Percentiles rank a stretch among this genome's conserved stretches.
phyloP scores from a whole-genome alignment of 306 rosid genomes.

The Sicyos edulis region DNA sequence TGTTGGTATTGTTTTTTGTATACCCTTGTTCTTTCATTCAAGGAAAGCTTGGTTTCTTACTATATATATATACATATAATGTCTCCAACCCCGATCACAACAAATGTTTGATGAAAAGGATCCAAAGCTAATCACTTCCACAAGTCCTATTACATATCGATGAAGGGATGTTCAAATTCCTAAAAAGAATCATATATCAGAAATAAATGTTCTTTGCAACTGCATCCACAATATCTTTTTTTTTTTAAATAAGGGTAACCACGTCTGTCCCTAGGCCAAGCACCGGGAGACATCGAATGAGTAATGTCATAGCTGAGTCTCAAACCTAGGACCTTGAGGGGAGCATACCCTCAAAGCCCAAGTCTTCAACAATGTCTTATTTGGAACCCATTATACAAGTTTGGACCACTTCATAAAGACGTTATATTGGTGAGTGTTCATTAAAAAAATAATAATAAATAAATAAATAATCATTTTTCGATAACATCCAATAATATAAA shows the following conservation, averaged over 20 bases:
- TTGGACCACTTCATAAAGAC: neutral
- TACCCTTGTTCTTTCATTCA: neutral
- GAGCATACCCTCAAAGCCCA: too few relatives aligned
- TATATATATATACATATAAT: neutral
- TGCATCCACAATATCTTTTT: neutral
- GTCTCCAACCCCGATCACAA: neutral
- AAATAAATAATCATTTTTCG: neutral
- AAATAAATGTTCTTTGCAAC: neutral
- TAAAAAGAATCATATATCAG: neutral
- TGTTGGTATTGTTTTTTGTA: neutral
- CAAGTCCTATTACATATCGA: neutral
- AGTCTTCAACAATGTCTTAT: too few relatives aligned
- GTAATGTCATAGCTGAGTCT: too few relatives aligned
- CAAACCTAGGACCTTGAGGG: too few relatives aligned
- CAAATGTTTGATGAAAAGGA: neutral
- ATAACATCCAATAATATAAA: constrained; percentile 1
- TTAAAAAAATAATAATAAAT: too few relatives aligned
- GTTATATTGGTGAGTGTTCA: neutral
- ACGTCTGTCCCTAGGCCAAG: too few relatives aligned
- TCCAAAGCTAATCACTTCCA: neutral
- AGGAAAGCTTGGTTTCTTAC: neutral
- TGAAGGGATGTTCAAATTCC: neutral
- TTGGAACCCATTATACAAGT: neutral
- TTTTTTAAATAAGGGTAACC: too few relatives aligned
- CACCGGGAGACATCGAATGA: too few relatives aligned